Conservation (phyloP, 2,329 filamentous ascomycete species). For the Botryosphaeria dothidea region DNA sequence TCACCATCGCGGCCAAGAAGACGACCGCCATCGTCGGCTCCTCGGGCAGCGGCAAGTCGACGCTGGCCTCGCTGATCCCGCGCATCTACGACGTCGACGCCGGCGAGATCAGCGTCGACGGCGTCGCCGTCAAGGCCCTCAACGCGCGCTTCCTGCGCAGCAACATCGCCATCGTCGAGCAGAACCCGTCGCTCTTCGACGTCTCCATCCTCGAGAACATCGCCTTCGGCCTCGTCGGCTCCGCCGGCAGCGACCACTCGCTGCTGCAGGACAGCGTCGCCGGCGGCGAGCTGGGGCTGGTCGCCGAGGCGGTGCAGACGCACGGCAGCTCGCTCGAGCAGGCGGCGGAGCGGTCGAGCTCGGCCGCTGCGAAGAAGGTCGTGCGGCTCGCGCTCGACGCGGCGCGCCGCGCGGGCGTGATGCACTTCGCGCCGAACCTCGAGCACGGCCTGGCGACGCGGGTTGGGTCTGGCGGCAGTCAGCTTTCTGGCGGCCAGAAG, state of each 20-base stretch:
- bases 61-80: slow-evolving; percentile 40
- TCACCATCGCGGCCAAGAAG: slow-evolving; percentile 38
- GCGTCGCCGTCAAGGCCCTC: slow-evolving; percentile 37
- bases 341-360: slow-evolving; percentile 52
- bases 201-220: slow-evolving; percentile 57
- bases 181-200: slow-evolving; percentile 54
- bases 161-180: slow-evolving; percentile 47
- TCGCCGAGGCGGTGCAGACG: slow-evolving; percentile 52
- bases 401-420: slow-evolving; percentile 64
- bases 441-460: slow-evolving; percentile 50
- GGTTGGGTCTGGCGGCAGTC: slow-evolving; percentile 56
- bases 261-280: slow-evolving; percentile 51
- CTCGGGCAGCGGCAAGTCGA: slow-evolving; percentile 48
- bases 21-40: slow-evolving; percentile 34
- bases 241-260: slow-evolving; percentile 31
- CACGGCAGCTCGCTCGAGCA: slow-evolving; percentile 50
- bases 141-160: slow-evolving; percentile 39
- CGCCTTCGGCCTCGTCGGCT: slow-evolving; percentile 51
- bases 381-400: slow-evolving; percentile 53
- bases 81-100: slow-evolving; percentile 43
- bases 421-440: slow-evolving; percentile 55
- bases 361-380: too few relatives aligned
- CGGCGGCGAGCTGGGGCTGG: slow-evolving; percentile 49
- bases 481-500: slow-evolving; percentile 59
- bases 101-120: slow-evolving; percentile 38